Evolutionary conservation across 1,284 basidiomycete genomes (phyloP).

Genomic region (Moesziomyces parantarcticus): DNA sequence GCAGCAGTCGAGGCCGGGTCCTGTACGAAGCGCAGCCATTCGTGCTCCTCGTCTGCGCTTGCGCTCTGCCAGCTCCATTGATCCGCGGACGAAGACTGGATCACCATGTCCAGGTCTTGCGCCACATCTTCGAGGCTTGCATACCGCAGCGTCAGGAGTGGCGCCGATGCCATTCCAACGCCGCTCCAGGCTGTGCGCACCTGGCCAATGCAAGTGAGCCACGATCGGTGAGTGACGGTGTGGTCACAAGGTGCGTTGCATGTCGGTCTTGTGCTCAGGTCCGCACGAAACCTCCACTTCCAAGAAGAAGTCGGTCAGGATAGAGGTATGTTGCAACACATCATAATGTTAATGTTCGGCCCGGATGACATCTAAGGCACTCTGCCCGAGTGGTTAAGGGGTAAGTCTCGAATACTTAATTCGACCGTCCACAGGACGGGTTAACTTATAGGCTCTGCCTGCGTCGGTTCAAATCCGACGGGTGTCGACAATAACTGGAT

Average conservation of each 20-base stretch:
- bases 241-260: background rate
- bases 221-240: no score
- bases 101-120: constrained; percentile 42
- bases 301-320: no score
- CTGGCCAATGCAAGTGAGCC: background rate
- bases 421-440: constrained; percentile 30
- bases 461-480: constrained; percentile 50
- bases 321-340: no score
- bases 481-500: constrained; percentile 26
- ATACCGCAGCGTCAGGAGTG: constrained; percentile 24
- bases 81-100: constrained; percentile 26
- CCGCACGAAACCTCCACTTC: background rate
- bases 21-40: constrained; percentile 12
- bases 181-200: background rate
- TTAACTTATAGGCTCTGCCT: constrained; percentile 45
- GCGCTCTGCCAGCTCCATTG: constrained; percentile 36
- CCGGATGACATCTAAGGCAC: constrained; percentile 6
- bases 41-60: background rate
- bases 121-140: constrained; percentile 30
- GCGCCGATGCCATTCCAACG: constrained; percentile 20
- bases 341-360: background rate
- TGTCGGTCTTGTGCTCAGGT: no score
- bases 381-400: constrained; percentile 51
- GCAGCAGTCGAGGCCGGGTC: background rate
- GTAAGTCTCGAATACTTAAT: constrained; percentile 39